phyloP scores from a whole-genome alignment of 371 early-diverging fungal species.

The Actinomortierella wolfii region DNA sequence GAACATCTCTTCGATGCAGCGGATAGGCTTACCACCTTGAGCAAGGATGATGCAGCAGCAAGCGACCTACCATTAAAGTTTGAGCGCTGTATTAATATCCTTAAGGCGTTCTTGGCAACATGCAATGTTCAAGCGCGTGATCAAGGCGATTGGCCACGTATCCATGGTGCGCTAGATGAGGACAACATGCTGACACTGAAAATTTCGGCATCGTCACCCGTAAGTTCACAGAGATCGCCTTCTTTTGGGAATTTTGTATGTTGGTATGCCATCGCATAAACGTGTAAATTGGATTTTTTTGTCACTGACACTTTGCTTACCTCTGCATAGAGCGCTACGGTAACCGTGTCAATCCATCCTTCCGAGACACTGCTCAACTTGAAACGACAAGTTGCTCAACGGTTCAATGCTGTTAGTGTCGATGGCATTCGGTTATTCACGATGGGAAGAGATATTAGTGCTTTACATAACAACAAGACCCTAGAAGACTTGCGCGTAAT shows the following conservation, averaged over 20 bases:
- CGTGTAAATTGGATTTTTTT: no score
- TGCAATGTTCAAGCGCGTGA: conserved; percentile 16
- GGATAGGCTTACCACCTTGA: conserved; percentile 6
- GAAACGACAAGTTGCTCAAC: conserved; percentile 11
- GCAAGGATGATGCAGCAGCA: conserved; percentile 8
- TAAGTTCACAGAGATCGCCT: no score
- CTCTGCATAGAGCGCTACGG: no score
- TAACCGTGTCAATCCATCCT: conserved; percentile 18
- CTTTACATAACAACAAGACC: conserved; percentile 31
- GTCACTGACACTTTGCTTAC: no score
- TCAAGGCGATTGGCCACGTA: conserved; percentile 14
- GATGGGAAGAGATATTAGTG: conserved; percentile 26
- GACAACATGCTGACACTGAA: conserved; percentile 34
- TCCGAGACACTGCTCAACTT: conserved; percentile 20
- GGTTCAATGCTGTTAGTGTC: conserved; percentile 15
- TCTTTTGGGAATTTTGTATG: no score
- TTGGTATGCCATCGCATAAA: no score
- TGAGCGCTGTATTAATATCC: conserved; percentile 39
- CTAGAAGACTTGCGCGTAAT: conserved; percentile 44
- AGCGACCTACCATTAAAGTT: conserved; percentile 27
- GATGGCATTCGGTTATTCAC: conserved; percentile 31
- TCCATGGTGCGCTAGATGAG: conserved; percentile 40
- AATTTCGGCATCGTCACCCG: conserved; percentile 1
- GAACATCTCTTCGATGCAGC: conserved; percentile 44
- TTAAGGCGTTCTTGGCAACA: conserved; percentile 32